Evolutionary conservation across 2,329 filamentous ascomycete genomes (phyloP).

Genomic region (Lachnellula subtilissima): DNA sequence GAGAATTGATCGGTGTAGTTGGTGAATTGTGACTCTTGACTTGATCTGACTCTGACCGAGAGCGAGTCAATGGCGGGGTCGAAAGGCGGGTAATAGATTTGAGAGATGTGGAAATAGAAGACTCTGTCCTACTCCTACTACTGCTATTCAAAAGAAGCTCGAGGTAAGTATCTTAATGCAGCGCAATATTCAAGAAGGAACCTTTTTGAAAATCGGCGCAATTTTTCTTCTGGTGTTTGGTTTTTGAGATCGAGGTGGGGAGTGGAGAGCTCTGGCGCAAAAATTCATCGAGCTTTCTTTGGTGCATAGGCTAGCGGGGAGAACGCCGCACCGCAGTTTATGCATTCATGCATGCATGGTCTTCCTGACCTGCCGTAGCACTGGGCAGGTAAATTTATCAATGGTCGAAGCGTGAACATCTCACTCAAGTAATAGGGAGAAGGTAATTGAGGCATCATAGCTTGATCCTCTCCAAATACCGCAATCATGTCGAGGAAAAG

Average conservation of each 20-base stretch:
- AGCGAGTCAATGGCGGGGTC: constrained; percentile 26
- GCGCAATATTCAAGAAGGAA: neutral
- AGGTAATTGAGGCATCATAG: neutral
- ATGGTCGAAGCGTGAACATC: neutral
- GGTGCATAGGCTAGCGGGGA: too few relatives aligned
- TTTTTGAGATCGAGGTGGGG: neutral
- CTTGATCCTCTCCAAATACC: neutral
- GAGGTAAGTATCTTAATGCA: neutral
- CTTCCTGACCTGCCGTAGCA: neutral
- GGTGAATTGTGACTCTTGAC: constrained; percentile 3
- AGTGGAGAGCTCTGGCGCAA: neutral
- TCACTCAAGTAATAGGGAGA: neutral
- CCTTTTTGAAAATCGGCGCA: neutral
- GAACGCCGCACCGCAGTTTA: neutral
- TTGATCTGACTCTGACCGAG: constrained; percentile 6
- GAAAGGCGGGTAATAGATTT: constrained; percentile 9
- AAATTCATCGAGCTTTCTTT: neutral
- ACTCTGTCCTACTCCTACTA: neutral
- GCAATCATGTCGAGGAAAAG: constrained; percentile 46
- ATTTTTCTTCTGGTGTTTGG: neutral
- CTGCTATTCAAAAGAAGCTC: neutral
- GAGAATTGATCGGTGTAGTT: too few relatives aligned
- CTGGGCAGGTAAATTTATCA: neutral
- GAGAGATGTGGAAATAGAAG: neutral
- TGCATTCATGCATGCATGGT: neutral